These are phyloP conservation scores for Dianthus caryophyllus DNA, from an alignment of 148 eudicot species.

Conservation along the genomic window DNA sequence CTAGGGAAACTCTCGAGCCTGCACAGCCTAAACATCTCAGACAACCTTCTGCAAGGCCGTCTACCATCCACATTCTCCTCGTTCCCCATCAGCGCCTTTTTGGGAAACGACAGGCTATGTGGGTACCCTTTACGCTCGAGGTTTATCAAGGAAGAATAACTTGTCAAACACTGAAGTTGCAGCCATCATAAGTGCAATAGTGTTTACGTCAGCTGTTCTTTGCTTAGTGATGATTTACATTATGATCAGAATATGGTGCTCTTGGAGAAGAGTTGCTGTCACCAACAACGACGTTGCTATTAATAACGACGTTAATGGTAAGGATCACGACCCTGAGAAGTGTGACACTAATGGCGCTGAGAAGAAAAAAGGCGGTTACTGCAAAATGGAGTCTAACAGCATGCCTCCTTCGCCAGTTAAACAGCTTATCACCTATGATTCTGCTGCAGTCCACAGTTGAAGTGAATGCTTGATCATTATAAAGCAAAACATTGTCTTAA, in stretches of 20 bases:
- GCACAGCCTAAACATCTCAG: constrained; percentile 58
- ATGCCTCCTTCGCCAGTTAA: constrained; percentile 37
- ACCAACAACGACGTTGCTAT: constrained; percentile 43
- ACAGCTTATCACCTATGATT: constrained; percentile 25
- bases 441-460: constrained; percentile 26
- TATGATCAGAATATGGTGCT: constrained; percentile 82
- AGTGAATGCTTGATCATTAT: not conserved
- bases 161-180: constrained; percentile 52
- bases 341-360: constrained; percentile 45
- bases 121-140: constrained; percentile 62
- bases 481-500: not conserved
- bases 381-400: constrained; percentile 39
- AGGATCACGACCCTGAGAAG: constrained; percentile 46
- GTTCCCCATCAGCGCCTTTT: constrained; percentile 57
- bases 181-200: constrained; percentile 66
- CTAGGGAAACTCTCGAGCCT: constrained; percentile 70
- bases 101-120: constrained; percentile 51
- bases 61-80: constrained; percentile 54
- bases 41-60: constrained; percentile 63
- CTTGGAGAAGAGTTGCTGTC: constrained; percentile 65
- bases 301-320: constrained; percentile 29
- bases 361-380: constrained; percentile 38
- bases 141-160: constrained; percentile 17
- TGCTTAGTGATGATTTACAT: constrained; percentile 64
- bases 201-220: constrained; percentile 57